Base-by-base conservation (phyloP, 2,329 filamentous ascomycete species). In the Colletotrichum sp. region DNA sequence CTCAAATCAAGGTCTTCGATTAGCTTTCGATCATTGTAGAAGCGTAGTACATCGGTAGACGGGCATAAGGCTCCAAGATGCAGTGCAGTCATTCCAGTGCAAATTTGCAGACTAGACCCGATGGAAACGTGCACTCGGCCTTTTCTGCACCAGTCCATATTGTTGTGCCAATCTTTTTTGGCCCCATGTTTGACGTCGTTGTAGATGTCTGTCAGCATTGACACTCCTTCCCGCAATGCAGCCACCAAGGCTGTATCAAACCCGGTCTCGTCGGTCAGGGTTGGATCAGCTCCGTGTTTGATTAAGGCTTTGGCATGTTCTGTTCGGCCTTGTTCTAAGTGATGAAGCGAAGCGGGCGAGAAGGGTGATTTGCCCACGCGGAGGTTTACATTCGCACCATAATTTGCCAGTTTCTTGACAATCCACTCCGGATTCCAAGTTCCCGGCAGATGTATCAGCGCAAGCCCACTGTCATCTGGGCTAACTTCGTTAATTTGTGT, bases 191-290 rank as follows among this genome's bases (percentile, higher is more conserved):
- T 44, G 5, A 18, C n/a, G 1, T 18, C 16, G 2, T 3, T 1
- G 36, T 44, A 8, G 2, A 44, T 10, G 1, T 44, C 16, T 0
- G 8, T 10, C 8, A 44, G 9, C 3, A 44, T 5, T 18, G 36
- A 3, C 1, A 44, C 39, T 10, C 0, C 10, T 16, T 0, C 2
- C 0, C 10, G 3, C 2, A 55, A 5, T 26, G 6, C 52, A 26
- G 52, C 52, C 2, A 26, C 8, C 6, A 57, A 57, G 3, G 52
- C 57, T 39, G 57, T n/a, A 13, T 71, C 57, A 10, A 4, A 48
- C 0, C 57, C 57, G n/a, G 3, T 8, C 12, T 34, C 16, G 22
- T 39, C 30, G 3, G 7, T 8, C 5, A 48, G n/a, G 2, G 26
- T 63, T 12, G 57, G 68, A 36, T 71, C 68, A 6, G 57, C 68